A percentile compares a stretch with the other conserved stretches of the same genome.
Evolutionary conservation across 2,329 filamentous ascomycete species (phyloP).

Genomic region (Botryosphaeria dothidea): DNA sequence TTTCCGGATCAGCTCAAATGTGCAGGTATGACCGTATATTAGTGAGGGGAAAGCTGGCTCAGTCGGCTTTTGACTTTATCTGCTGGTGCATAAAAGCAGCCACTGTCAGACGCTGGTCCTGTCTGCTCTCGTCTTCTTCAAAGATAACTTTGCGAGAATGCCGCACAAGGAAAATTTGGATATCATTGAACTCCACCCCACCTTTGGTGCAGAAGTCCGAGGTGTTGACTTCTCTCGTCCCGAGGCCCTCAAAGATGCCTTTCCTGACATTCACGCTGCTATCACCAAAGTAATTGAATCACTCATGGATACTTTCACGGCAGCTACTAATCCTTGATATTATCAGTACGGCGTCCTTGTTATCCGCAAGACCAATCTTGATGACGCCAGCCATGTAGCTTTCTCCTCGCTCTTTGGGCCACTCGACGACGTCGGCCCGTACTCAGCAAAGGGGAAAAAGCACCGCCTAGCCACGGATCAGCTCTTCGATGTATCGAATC

Average conservation of each 20-base stretch:
- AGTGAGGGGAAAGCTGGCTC: neutral
- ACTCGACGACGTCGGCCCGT: constrained; percentile 57
- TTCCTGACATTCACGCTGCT: constrained; percentile 38
- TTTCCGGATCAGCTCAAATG: neutral
- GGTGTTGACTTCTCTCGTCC: constrained; percentile 39
- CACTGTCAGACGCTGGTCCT: too few species aligned
- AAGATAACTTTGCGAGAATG: neutral
- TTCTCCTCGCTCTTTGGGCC: constrained; percentile 56
- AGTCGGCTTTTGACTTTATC: neutral
- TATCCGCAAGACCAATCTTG: constrained; percentile 52
- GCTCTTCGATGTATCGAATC: constrained; percentile 60
- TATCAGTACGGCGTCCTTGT: constrained; percentile 55
- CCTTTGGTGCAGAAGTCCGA: constrained; percentile 40
- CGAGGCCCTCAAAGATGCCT: constrained; percentile 32
- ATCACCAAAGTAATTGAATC: constrained; percentile 34
- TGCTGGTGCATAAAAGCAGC: neutral
- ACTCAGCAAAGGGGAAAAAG: constrained; percentile 48
- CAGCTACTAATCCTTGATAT: neutral
- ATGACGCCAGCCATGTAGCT: constrained; percentile 53
- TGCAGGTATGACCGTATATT: neutral
- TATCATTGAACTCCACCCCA: constrained; percentile 37
- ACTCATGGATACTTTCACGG: neutral
- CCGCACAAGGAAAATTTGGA: constrained; percentile 26
- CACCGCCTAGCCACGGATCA: constrained; percentile 50
- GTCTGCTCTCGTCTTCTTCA: neutral